Base-by-base conservation (phyloP, 2,329 filamentous ascomycete species). In the Aspergillus piperis region DNA sequence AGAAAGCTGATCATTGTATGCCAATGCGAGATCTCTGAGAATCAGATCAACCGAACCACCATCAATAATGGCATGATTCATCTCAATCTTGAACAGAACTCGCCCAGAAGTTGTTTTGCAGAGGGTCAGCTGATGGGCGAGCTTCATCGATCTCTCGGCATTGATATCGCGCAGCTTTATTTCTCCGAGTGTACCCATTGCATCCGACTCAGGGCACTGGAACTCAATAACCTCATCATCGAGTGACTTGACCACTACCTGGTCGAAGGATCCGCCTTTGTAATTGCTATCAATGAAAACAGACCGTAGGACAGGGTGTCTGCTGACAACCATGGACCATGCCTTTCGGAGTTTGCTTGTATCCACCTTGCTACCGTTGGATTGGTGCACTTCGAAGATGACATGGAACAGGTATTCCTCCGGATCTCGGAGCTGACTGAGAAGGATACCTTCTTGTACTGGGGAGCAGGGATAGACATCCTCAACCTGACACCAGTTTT, bases 31-130 rank as follows among this genome's bases (percentile, higher is more conserved):
- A 52, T 76, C 74, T 41, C 66, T 68, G 3, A 76, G 60, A 3
- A 77, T 61, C 8, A 75, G 64, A 39, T 68, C 66, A n/a, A 73
- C 67, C 10, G 75, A 76, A 6, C 68, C 70, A 27, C 73, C 75
- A 36, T 77, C 75, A 6, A 76, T 74, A 25, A 77, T 70, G 7
- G 74, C 72, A 58, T 77, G 75, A 50, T 75, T 76, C 30, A 77
- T 75, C 58, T 76, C 74, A 7, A 77, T 59, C 54, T 76, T 76
- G 38, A 76, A 61, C 0, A 76, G 57, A 0, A 77, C 68, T 4
- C 69, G 64, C 2, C 71, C 73, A 39, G 63, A 66, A 7, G 64
- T 53, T 3, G 72, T 73, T 30, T 65, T 70, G 62, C 74, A 77
- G 10, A 78, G 62, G 1, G 70, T 72, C 11, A 78, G 27, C 44